Base-by-base conservation (phyloP, 805 yeast genomes). In the Cyberlindnera japonica region DNA sequence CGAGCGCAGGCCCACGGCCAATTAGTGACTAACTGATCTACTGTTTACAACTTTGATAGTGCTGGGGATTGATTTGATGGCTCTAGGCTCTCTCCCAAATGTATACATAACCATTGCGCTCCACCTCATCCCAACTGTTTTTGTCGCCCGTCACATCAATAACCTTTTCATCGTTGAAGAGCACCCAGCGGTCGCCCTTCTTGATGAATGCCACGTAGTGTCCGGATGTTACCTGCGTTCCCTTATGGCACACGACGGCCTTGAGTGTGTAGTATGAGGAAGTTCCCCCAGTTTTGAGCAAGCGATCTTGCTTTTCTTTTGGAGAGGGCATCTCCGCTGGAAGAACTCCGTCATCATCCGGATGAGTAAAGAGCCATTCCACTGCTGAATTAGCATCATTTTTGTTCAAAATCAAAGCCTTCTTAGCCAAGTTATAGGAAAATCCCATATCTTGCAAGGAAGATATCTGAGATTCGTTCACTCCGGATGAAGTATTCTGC, bases 111-210 rank as follows among this genome's bases (percentile, higher is more conserved):
- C 75, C 79, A 43, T 67, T 74, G 22, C 57, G 62, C 41, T 60
- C 64, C 23, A 72, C 58, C 37, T 61, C 64, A 7, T 44, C 38
- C 55, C 58, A 50, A 24, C 57, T 55, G 30, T 55, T 57, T 5
- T 17, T 17, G 27, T 59, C 63, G 2, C 63, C 69, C 16, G 69
- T 75, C 25, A 77, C 74, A 27, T 67, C 61, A 12, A 83, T 89
- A 6, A 88, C 95, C 58, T 85, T 87, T 54, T 88, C 96, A 54
- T 88, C 96, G 54, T 88, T 88, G 64, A 79, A 88, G 33, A 86
- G 65, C 2, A 81, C 79, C 95, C 95, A 86, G 37, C 68, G 56
- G 36, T 53, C 59, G 1, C 66, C 71, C 41, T 74, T 70, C 43
- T 69, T 72, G 31, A 84, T 64, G 54, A 81, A 87, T 1, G 80